Base-by-base conservation (phyloP, 1,284 basidiomycete genomes). In the Sutorius eximius region DNA sequence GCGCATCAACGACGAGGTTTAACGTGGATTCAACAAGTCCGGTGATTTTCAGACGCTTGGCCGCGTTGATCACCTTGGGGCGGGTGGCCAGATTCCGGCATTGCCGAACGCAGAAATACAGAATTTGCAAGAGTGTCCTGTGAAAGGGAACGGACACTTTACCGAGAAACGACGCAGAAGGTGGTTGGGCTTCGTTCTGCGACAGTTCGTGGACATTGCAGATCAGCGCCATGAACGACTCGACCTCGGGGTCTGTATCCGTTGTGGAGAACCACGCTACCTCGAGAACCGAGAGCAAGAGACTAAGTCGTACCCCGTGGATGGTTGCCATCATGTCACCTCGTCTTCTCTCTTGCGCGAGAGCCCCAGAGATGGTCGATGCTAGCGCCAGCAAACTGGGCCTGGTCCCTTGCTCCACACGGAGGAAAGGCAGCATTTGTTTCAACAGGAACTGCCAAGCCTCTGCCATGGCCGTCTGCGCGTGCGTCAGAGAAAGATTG, bases 281-380 rank as follows among this genome's bases (percentile, higher is more conserved):
- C 63, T 96, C 90, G 33, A 95, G 76, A 48, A 95, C 70, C 1
- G 86, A 82, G 15, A 92, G 78, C 2, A 97, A 75, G 7, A 96
- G 76, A 7, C 82, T 81, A 9, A 97, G 73, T 33, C 93, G 80
- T 24, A 88, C 83, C 1, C 83, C 81, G 63, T 97, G 93, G 29
- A 95, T 85, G 1, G 83, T 82, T 0, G 87, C 80, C 85, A 95
- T 92, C 78, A 95, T 87, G 58, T 94, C 88, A 1, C 93, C 94
- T 6, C 77, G 80, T 22, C 91, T 81, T 44, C 75, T 78, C 71
- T 95, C 94, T 16, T 73, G 71, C 0, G 91, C 82, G 27, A 95
- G 81, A 45, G 81, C 79, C 32, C 77, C 78, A 5, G 89, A 89
- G 7, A 91, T 78, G 0, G 82, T 78, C 0, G 83, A 79, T 0